Evolutionary conservation across 163 green algal genomes (phyloP).

Genomic region (Chlorella variabilis): DNA sequence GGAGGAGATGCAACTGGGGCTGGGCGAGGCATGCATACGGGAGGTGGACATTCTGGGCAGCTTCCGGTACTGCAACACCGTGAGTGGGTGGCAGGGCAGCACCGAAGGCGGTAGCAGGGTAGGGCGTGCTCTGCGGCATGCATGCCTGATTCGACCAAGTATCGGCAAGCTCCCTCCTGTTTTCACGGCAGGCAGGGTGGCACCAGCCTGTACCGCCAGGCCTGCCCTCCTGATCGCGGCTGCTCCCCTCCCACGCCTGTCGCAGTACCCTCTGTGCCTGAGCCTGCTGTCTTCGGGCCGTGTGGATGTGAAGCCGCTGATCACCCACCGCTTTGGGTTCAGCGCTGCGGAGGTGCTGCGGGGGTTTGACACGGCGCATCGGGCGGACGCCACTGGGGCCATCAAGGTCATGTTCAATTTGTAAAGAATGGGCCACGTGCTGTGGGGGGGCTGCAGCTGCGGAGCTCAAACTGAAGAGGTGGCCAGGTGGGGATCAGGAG

Average conservation of each 20-base stretch:
- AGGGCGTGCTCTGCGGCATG: neutral
- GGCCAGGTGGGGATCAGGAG: too few species aligned
- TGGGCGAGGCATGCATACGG: slow-evolving; percentile 50
- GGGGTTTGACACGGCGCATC: slow-evolving; percentile 63
- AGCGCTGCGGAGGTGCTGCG: slow-evolving; percentile 47
- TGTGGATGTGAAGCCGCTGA: slow-evolving; percentile 68
- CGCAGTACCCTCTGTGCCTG: slow-evolving; percentile 70
- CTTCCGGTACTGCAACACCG: slow-evolving; percentile 75
- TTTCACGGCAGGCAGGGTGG: neutral
- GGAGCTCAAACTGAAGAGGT: too few species aligned
- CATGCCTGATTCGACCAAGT: too few species aligned
- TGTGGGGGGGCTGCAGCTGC: too few species aligned
- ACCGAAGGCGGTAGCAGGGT: neutral
- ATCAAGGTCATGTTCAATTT: slow-evolving; percentile 84
- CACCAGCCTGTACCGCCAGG: neutral
- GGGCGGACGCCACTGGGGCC: slow-evolving; percentile 54
- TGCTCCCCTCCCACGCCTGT: neutral
- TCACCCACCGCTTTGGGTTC: slow-evolving; percentile 76
- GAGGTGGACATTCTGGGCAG: slow-evolving; percentile 74
- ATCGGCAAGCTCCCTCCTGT: too few species aligned
- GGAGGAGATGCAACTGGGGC: slow-evolving; percentile 58
- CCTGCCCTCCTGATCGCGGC: too few species aligned
- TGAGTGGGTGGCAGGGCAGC: slow-evolving; percentile 15
- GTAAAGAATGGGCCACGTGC: neutral
- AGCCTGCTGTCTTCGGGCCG: slow-evolving; percentile 58